Percentiles rank a stretch among this genome's conserved stretches.
phyloP scores from a whole-genome alignment of 163 green algal species.

The Chlorella variabilis region DNA sequence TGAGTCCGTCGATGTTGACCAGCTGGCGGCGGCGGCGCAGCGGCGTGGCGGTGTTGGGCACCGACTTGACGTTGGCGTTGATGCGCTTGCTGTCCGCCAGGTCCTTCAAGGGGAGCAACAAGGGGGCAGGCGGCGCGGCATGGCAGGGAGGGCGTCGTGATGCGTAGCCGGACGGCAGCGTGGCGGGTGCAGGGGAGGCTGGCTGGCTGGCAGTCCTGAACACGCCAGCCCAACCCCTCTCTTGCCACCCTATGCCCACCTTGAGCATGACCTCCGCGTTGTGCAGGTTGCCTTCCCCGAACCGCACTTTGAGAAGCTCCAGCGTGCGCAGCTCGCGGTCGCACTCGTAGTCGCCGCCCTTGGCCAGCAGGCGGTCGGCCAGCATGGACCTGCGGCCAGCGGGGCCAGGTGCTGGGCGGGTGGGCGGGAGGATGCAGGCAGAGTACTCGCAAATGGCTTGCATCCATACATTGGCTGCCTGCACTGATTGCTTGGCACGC shows the following conservation, averaged over 20 bases:
- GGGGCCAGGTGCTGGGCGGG: too few relatives aligned
- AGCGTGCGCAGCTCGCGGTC: slow-evolving; percentile 88
- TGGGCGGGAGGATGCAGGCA: not conserved
- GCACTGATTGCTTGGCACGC: too few relatives aligned
- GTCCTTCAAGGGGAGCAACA: slow-evolving; percentile 44
- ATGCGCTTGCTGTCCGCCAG: slow-evolving; percentile 82
- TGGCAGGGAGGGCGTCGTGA: not conserved
- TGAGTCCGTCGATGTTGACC: slow-evolving; percentile 46
- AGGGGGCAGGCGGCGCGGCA: not conserved
- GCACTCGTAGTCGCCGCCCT: slow-evolving; percentile 79
- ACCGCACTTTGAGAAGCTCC: slow-evolving; percentile 96
- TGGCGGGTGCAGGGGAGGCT: too few relatives aligned
- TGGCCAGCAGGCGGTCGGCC: slow-evolving; percentile 82
- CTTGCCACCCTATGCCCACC: slow-evolving; percentile 53
- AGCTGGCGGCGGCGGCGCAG: slow-evolving; percentile 12
- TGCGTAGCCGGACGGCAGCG: too few relatives aligned
- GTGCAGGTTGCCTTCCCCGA: slow-evolving; percentile 82
- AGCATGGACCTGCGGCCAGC: slow-evolving; percentile 71
- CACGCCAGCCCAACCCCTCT: not conserved
- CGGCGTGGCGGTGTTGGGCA: slow-evolving; percentile 34
- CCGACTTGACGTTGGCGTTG: slow-evolving; percentile 71
- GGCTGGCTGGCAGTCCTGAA: too few relatives aligned
- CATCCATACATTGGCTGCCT: too few relatives aligned
- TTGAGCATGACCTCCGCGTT: slow-evolving; percentile 93
- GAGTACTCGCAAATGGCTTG: too few relatives aligned